These are phyloP conservation scores for Taiozyma sp. DNA, from an alignment of 1,139 yeast species.

Conservation along the genomic window DNA sequence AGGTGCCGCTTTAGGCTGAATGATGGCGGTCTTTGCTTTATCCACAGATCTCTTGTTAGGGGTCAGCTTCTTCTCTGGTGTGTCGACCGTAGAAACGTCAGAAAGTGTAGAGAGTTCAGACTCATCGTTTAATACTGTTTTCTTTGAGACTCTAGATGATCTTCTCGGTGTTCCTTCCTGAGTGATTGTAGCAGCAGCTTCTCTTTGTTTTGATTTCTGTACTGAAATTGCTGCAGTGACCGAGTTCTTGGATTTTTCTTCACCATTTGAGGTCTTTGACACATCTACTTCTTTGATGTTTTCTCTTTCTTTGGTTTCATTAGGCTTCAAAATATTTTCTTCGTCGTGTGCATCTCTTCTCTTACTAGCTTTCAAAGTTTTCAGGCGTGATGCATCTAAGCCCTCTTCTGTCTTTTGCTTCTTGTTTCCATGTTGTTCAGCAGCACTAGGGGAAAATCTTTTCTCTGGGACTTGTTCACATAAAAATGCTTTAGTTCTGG, in stretches of 20 bases:
- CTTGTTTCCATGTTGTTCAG: not conserved
- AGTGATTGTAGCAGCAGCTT: not conserved
- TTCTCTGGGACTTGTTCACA: not conserved
- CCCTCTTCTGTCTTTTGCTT: not conserved
- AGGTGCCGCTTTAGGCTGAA: not conserved
- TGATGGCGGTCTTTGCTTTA: not conserved
- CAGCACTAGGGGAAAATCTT: not conserved
- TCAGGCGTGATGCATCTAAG: not conserved
- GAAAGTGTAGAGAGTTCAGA: not conserved
- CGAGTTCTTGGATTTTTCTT: not conserved
- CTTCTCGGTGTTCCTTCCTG: not conserved
- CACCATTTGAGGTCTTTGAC: not conserved
- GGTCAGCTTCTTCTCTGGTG: not conserved
- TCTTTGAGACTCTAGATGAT: not conserved
- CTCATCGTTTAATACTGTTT: not conserved
- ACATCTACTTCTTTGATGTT: not conserved
- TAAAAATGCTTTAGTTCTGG: not conserved
- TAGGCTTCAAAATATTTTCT: not conserved
- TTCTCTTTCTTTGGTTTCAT: not conserved
- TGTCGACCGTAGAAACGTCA: no score
- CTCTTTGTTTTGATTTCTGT: not conserved
- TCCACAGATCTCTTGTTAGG: not conserved
- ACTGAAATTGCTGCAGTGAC: not conserved
- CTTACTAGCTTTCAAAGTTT: not conserved
- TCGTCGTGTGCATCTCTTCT: not conserved